Evolutionary conservation across 345 rosid genomes (phyloP).

Genomic region (Bretschneidera sinensis): DNA sequence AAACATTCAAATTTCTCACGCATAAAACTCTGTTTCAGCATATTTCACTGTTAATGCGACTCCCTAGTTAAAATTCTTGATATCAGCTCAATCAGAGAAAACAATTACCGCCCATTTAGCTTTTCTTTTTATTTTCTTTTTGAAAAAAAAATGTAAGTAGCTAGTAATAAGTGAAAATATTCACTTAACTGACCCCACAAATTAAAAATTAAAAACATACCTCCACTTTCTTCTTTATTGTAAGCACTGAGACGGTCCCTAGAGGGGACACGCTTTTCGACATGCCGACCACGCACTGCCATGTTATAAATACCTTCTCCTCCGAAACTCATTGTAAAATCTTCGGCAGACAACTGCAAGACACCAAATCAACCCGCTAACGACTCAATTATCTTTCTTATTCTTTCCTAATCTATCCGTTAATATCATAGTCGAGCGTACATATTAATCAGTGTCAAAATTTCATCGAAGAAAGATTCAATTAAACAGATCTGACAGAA

Average conservation of each 20-base stretch:
- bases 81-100: no score
- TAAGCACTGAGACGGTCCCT: constrained; percentile 37
- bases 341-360: constrained; percentile 24
- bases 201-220: constrained; percentile 22
- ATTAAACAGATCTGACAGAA: neutral
- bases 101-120: neutral
- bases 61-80: no score
- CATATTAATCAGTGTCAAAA: neutral
- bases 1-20: no score
- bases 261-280: constrained; percentile 59
- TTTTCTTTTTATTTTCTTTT: neutral
- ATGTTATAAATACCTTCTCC: constrained; percentile 17
- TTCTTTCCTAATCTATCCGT: neutral
- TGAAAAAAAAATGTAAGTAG: neutral
- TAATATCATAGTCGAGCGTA: neutral
- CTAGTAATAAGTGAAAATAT: neutral
- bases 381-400: neutral
- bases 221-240: constrained; percentile 52
- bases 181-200: no score
- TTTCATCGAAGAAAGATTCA: neutral
- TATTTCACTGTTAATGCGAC: no score
- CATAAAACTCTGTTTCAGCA: no score
- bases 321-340: constrained; percentile 7
- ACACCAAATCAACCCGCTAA: neutral
- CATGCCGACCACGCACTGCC: constrained; percentile 67